Conservation (phyloP, 2,329 filamentous ascomycete genomes). For the Ceratocystis alfenasii region DNA sequence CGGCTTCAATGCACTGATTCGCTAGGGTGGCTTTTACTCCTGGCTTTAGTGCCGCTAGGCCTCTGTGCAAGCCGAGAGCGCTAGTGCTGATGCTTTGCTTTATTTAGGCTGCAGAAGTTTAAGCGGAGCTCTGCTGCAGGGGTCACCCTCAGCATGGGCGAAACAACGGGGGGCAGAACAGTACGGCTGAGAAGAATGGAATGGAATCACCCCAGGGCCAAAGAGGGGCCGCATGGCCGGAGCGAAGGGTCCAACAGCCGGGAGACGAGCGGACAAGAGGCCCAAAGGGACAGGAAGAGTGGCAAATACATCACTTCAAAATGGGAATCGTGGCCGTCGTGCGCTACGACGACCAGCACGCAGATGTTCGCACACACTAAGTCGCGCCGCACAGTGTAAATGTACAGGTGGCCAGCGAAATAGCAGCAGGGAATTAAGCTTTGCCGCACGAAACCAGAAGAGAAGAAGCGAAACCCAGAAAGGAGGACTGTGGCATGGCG, state of each 20-base stretch:
- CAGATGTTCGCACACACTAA: too few species aligned
- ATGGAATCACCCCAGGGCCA: background rate
- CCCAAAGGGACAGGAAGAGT: background rate
- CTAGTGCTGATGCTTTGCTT: background rate
- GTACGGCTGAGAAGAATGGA: background rate
- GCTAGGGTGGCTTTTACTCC: background rate
- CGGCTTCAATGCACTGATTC: too few species aligned
- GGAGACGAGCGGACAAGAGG: background rate
- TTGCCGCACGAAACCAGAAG: too few species aligned
- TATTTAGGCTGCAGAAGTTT: slow-evolving; percentile 1
- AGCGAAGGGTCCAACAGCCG: background rate
- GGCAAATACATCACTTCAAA: background rate
- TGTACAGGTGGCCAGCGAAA: too few species aligned
- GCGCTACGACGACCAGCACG: too few species aligned
- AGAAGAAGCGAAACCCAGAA: too few species aligned
- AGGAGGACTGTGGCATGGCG: too few species aligned
- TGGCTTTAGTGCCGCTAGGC: background rate
- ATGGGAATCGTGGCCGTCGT: too few species aligned
- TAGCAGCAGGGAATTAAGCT: too few species aligned
- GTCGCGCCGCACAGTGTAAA: too few species aligned
- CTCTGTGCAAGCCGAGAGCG: background rate
- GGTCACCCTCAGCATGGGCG: background rate
- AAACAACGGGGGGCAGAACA: background rate
- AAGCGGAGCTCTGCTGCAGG: slow-evolving; percentile 1
- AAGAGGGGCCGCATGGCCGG: background rate